These are phyloP conservation scores for Phlyctochytrium bullatum DNA, from an alignment of 192 early-diverging fungal genomes.

Conservation along the genomic window DNA sequence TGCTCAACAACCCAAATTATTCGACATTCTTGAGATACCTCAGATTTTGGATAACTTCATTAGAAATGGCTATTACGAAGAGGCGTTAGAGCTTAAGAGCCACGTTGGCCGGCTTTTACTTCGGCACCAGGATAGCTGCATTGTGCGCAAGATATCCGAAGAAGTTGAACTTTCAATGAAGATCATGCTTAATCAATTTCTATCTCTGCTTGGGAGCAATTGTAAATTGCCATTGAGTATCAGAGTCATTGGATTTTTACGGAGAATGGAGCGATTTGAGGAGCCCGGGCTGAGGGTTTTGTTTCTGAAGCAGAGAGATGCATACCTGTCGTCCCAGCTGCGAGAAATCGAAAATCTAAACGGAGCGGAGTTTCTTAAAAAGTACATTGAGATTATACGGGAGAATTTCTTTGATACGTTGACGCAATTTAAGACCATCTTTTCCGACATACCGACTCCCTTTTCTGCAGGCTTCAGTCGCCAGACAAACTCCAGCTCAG, in stretches of 20 bases:
- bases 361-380: constrained; percentile 63
- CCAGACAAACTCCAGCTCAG: background rate
- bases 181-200: constrained; percentile 68
- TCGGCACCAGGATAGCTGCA: constrained; percentile 53
- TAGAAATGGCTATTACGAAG: constrained; percentile 76
- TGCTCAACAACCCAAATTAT: constrained; percentile 40
- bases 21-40: constrained; percentile 77
- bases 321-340: constrained; percentile 56
- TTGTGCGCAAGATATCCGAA: constrained; percentile 58
- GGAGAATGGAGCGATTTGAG: constrained; percentile 67
- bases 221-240: constrained; percentile 76
- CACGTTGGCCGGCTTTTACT: constrained; percentile 59
- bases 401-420: constrained; percentile 80
- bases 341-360: constrained; percentile 44
- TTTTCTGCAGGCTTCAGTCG: background rate
- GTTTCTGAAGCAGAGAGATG: constrained; percentile 70
- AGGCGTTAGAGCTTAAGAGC: constrained; percentile 75
- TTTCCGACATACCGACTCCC: constrained; percentile 34
- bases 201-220: constrained; percentile 62
- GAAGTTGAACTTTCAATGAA: constrained; percentile 53
- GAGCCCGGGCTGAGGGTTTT: constrained; percentile 70
- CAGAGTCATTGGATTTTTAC: constrained; percentile 74
- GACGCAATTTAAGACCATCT: constrained; percentile 77
- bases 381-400: constrained; percentile 69
- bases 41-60: constrained; percentile 79